phyloP scores from a whole-genome alignment of 768 basidiomycete genomes.

The Daedaleopsis sinensis region DNA sequence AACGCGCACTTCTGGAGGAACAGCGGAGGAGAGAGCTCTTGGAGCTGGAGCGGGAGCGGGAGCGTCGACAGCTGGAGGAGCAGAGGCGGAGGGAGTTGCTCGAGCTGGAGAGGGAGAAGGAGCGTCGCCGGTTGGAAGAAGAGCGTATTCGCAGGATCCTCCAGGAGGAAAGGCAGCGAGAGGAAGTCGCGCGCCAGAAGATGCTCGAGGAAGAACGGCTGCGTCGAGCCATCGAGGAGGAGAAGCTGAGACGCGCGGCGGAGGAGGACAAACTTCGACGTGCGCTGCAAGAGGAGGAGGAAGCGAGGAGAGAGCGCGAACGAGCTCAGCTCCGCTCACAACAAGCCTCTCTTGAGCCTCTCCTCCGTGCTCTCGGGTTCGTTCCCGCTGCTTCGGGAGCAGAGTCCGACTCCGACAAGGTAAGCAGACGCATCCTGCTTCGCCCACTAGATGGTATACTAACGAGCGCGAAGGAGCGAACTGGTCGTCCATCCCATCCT shows the following conservation, averaged over 20 bases:
- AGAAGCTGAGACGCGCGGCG: constrained; percentile 14
- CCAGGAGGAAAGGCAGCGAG: constrained; percentile 19
- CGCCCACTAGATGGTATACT: neutral
- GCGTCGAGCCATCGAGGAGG: constrained; percentile 12
- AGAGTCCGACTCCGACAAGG: constrained; percentile 17
- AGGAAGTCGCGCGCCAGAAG: constrained; percentile 17
- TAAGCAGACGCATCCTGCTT: neutral
- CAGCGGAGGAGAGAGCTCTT: constrained; percentile 22
- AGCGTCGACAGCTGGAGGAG: constrained; percentile 24
- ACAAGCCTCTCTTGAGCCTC: constrained; percentile 19
- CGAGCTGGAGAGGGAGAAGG: constrained; percentile 16
- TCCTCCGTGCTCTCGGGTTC: constrained; percentile 18
- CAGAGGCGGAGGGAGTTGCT: constrained; percentile 17
- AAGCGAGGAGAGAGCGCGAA: constrained; percentile 7
- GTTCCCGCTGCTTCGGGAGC: constrained; percentile 5
- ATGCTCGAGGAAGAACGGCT: constrained; percentile 23
- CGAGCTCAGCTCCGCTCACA: constrained; percentile 10
- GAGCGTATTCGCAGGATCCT: constrained; percentile 23
- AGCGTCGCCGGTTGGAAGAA: constrained; percentile 24
- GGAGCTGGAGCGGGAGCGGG: constrained; percentile 15
- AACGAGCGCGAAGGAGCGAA: constrained; percentile 1
- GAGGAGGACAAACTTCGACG: constrained; percentile 19
- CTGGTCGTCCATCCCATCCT: constrained; percentile 14
- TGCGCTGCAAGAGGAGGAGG: constrained; percentile 16
- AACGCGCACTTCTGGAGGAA: constrained; percentile 25